phyloP scores from a whole-genome alignment of 371 early-diverging fungal species.

The Pancytospora epiphaga region DNA sequence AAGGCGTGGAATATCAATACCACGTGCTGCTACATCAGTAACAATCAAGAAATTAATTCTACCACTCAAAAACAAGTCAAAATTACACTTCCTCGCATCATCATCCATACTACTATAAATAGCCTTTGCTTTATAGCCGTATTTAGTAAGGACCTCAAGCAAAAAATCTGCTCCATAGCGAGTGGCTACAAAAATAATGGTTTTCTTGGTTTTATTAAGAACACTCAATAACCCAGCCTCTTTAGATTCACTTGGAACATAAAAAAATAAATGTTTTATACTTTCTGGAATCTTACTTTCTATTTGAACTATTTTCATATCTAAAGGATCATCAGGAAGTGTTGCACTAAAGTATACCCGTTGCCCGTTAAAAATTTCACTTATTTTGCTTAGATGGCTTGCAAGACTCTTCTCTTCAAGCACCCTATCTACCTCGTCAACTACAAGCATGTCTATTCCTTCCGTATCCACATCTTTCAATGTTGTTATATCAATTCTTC shows the following conservation, averaged over 20 bases:
- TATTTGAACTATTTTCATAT: conserved; percentile 39
- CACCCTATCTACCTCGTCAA: conserved; percentile 61
- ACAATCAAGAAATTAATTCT: conserved; percentile 74
- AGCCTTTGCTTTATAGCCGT: conserved; percentile 57
- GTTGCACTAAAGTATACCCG: conserved; percentile 59
- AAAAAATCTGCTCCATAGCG: conserved; percentile 43
- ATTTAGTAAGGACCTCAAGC: conserved; percentile 25
- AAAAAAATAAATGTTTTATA: conserved; percentile 46
- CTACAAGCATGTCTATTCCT: conserved; percentile 49
- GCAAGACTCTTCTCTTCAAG: conserved; percentile 55
- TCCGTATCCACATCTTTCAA: conserved; percentile 11
- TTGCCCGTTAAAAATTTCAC: conserved; percentile 46
- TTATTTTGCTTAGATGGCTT: conserved; percentile 40
- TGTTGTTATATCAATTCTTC: conserved; percentile 35
- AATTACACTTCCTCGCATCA: conserved; percentile 47
- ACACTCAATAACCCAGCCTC: conserved; percentile 39
- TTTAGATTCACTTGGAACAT: conserved; percentile 41
- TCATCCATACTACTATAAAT: conserved; percentile 52
- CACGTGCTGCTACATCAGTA: conserved; percentile 95
- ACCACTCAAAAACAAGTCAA: conserved; percentile 61
- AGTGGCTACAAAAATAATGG: conserved; percentile 49
- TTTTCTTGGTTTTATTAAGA: conserved; percentile 36
- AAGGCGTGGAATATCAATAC: conserved; percentile 90
- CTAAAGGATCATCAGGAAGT: conserved; percentile 44
- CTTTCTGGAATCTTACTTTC: conserved; percentile 44